Evolutionary conservation across 2,329 filamentous ascomycete genomes (phyloP), one percentile per base, ranked within the genome.

Genomic region (Penicillium sp.): DNA sequence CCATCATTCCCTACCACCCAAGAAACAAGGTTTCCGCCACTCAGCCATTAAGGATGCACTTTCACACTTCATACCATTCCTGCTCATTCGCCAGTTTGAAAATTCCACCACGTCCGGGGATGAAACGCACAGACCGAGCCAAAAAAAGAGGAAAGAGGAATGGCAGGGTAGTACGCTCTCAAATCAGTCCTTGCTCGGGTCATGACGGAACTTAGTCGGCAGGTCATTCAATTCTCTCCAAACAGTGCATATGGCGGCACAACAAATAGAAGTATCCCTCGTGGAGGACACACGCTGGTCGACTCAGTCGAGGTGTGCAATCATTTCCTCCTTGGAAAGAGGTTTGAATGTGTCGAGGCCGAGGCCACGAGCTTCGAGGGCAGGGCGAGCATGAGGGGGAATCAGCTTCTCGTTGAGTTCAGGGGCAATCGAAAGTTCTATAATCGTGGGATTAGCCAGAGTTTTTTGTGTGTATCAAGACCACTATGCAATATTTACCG

Each of bases 361-460:
- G 60, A 99, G 81, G 46, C 89, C 91, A 64, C 84, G 84, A 40
- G 85, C 80, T 55, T 82, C 82, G 52, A 99, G 80, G 52, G 83
- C 78, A 18, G 88, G 76, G 64, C 85, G 85, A 63, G 90, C 83
- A 72, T 97, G 91, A 56, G 81, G 74, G 52, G 93, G 93, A 45
- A 97, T 89, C 62, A 99, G 81, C 72, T 89, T 85, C 64, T 83
- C 79, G 75, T 99, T 99, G 68, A 97, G 79, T 39, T 86, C 79
- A 34, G 93, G 88, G 33, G 87, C 85, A 67, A 99, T 97, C n/a
- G 93, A 99, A 55, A 99, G 80, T 82, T 99, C 93, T 96, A 8
- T 14, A 64, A 44, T 41, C 33, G 10, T 4, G 54, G 44, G 13
- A 34, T 64, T 39, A 60, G 53, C 29, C 16, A 6, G 16, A 3